phyloP scores from a whole-genome alignment of 176 grass and related monocot species.

The Poa annua region DNA sequence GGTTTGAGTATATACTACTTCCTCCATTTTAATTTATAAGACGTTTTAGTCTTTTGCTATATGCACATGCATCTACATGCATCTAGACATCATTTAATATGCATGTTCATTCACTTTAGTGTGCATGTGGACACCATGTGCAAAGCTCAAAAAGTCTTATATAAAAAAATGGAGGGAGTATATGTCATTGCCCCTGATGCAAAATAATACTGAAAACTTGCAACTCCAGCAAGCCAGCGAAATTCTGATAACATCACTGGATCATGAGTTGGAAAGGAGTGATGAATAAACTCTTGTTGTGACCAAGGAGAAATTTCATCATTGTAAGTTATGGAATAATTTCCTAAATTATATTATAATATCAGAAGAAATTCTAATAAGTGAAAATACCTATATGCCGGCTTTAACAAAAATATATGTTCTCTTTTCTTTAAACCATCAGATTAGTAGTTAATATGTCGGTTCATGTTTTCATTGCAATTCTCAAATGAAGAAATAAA shows the following conservation, averaged over 20 bases:
- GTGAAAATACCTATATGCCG: not conserved
- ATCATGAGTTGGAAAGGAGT: slow-evolving; percentile 18
- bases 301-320: slow-evolving; percentile 10
- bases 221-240: slow-evolving; percentile 4
- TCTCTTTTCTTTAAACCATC: slow-evolving; percentile 10
- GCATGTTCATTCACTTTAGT: too few species aligned
- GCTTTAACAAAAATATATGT: slow-evolving; percentile 28
- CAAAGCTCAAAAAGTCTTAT: too few species aligned
- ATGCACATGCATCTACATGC: too few species aligned
- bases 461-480: slow-evolving; percentile 29
- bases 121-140: too few species aligned
- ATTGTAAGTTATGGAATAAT: slow-evolving; percentile 24
- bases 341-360: slow-evolving; percentile 13
- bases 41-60: too few species aligned
- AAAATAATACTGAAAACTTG: slow-evolving; percentile 31
- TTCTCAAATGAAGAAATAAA: slow-evolving; percentile 16
- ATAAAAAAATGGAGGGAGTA: too few species aligned
- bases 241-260: slow-evolving; percentile 19
- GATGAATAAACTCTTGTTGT: slow-evolving; percentile 1
- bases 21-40: too few species aligned
- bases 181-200: not conserved
- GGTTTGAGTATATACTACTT: slow-evolving; percentile 11
- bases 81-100: too few species aligned
- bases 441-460: slow-evolving; percentile 9
- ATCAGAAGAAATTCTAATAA: slow-evolving; percentile 16